Conservation (phyloP, 2,329 filamentous ascomycete genomes). For the Aspergillus alliaceus region DNA sequence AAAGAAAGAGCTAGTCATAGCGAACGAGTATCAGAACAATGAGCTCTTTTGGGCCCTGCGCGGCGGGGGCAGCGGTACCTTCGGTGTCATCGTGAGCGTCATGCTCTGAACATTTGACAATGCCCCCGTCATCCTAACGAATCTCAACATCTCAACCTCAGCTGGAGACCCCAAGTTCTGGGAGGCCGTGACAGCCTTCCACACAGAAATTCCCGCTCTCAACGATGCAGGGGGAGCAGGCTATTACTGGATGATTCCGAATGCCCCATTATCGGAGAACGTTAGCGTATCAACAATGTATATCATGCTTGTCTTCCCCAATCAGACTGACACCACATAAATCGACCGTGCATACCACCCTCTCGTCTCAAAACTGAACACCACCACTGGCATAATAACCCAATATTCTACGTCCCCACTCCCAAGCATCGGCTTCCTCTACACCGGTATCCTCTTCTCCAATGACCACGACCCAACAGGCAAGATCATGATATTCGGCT, state of each 20-base stretch:
- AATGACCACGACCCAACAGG: slow-evolving; percentile 26
- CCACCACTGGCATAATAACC: slow-evolving; percentile 12
- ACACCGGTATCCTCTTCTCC: slow-evolving; percentile 18
- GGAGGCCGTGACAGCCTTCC: slow-evolving; percentile 27
- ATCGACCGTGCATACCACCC: slow-evolving; percentile 20
- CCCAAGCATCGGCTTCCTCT: slow-evolving; percentile 19
- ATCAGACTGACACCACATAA: slow-evolving; percentile 21
- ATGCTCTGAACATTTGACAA: slow-evolving; percentile 46
- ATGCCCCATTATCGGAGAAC: slow-evolving; percentile 25
- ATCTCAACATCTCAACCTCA: slow-evolving; percentile 21
- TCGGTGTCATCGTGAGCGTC: slow-evolving; percentile 27
- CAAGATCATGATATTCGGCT: slow-evolving; percentile 24
- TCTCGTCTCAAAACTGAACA: slow-evolving; percentile 17
- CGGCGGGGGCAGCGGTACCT: slow-evolving; percentile 39
- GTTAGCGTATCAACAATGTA: slow-evolving; percentile 21
- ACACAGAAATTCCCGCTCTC: slow-evolving; percentile 45
- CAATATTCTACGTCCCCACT: slow-evolving; percentile 18
- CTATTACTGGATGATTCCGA: slow-evolving; percentile 41
- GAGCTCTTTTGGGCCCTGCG: slow-evolving; percentile 48
- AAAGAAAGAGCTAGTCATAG: slow-evolving; percentile 44
- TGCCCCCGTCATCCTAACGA: slow-evolving; percentile 31
- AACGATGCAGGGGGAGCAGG: slow-evolving; percentile 46
- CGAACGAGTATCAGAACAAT: slow-evolving; percentile 42
- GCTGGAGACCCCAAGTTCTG: slow-evolving; percentile 18
- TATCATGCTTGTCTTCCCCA: slow-evolving; percentile 22